phyloP scores from a whole-genome alignment of 495 filamentous ascomycete genomes.

The Trichoderma parareesei region DNA sequence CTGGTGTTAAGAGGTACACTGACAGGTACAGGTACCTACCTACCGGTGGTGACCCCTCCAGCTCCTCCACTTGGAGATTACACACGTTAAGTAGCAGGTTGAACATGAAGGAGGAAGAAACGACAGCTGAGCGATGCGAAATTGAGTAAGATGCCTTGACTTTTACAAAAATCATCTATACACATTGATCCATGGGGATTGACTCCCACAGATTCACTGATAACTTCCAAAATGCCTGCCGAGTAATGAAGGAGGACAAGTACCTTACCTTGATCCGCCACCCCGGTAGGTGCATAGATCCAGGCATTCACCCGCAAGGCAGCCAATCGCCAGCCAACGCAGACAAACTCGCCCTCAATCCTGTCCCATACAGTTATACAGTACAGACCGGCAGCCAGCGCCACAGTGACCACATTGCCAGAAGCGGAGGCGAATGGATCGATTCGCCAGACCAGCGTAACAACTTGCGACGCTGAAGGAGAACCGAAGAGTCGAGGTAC shows the following conservation, averaged over 20 bases:
- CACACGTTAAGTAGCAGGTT: too few relatives aligned
- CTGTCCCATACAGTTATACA: background rate
- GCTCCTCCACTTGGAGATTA: too few relatives aligned
- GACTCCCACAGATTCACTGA: too few relatives aligned
- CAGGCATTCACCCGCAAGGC: background rate
- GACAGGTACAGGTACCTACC: background rate
- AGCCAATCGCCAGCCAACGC: background rate
- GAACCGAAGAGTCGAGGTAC: background rate
- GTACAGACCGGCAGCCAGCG: background rate
- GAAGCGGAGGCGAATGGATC: slow-evolving; percentile 5
- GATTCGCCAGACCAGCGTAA: background rate
- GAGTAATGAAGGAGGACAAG: too few relatives aligned
- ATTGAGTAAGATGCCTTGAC: too few relatives aligned
- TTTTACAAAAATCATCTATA: background rate
- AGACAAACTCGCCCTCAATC: background rate
- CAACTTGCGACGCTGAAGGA: slow-evolving; percentile 4
- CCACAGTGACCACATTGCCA: slow-evolving; percentile 6
- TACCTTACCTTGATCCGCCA: background rate
- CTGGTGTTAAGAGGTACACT: background rate
- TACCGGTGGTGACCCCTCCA: too few relatives aligned
- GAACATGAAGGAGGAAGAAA: too few relatives aligned
- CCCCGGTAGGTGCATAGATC: background rate
- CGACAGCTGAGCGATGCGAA: too few relatives aligned
- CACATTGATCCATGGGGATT: background rate
- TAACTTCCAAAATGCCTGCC: too few relatives aligned